Conservation (phyloP, 768 basidiomycete species). For the Leccinum aurantiacum region DNA sequence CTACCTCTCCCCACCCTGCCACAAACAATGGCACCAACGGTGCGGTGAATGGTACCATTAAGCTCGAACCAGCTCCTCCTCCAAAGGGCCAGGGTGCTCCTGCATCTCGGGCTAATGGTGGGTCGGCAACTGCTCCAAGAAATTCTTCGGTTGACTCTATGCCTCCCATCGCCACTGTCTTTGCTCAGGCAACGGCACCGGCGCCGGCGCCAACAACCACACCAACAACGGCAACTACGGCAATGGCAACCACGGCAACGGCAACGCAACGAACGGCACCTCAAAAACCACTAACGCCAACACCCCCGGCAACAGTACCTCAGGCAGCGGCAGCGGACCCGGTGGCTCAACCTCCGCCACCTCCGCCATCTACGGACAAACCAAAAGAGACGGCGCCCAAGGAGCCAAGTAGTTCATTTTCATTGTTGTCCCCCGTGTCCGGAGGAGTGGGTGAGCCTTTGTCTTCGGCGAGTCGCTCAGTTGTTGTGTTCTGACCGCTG, state of each 20-base stretch:
- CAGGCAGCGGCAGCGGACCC: not conserved
- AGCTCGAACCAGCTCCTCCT: constrained; percentile 22
- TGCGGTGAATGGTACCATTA: constrained; percentile 10
- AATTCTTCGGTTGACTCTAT: constrained; percentile 26
- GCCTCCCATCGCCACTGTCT: constrained; percentile 16
- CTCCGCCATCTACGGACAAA: constrained; percentile 4
- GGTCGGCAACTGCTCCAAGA: constrained; percentile 29
- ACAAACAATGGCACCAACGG: constrained; percentile 17
- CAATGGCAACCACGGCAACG: not conserved
- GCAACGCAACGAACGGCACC: not conserved
- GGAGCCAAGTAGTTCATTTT: not conserved
- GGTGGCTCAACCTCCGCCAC: not conserved
- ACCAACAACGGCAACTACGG: constrained; percentile 2
- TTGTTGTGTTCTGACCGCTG: constrained; percentile 26
- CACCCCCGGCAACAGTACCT: not conserved
- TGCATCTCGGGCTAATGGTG: constrained; percentile 31
- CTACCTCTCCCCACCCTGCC: constrained; percentile 21
- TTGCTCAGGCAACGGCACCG: constrained; percentile 10
- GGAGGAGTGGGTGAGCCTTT: constrained; percentile 35
- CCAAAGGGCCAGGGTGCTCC: constrained; percentile 22
- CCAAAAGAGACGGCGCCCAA: not conserved
- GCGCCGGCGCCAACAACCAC: not conserved
- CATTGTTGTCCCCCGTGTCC: constrained; percentile 1
- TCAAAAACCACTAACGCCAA: not conserved
- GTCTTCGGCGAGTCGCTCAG: constrained; percentile 28